Base-by-base conservation (phyloP, 148 eudicot genomes). In the Oxyria digyna region DNA sequence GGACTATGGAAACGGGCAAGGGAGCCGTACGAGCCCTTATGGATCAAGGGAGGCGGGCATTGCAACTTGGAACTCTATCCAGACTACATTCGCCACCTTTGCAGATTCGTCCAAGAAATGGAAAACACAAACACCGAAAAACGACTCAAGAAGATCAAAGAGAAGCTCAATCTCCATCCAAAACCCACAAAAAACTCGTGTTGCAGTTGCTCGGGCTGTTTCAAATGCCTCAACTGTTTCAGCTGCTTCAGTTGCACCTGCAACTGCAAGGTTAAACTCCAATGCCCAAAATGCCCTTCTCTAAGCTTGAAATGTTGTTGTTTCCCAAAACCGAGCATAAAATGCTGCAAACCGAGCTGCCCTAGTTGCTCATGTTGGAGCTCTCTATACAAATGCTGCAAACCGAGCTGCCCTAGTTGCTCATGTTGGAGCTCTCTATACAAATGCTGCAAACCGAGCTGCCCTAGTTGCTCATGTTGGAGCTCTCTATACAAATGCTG, bases 21-120 rank as follows among this genome's bases (percentile, higher is more conserved):
- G 72, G 99, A 95, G 55, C 93, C 99, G 0, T 95, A 85, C 23
- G 99, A 95, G 81, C 99, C 99, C 27, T 72, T 95, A 52, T 95
- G 99, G 99, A 91, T 95, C 35, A 91, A 91, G 84, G 99, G 99
- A 0, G 99, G 99, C 8, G 99, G 99, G 9, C 99, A 95, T 78
- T 95, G 99, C 88, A 91, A 95, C 78, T 76, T 95, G 77, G 99
- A 95, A 71, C 89, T 95, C 21, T 95, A 91, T 78, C 99, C 99
- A 14, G 97, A 95, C 74, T 95, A 95, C 81, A 87, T 88, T 35
- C 86, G 95, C 68, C 99, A 95, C 70, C 96, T 95, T 18, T 84
- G 92, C 78, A 82, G 78, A 29, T 95, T 87, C 69, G 73, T 95
- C 75, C 81, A 91, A 33, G 97, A 91, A 76, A 88, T 95, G 99